Conservation (phyloP, 352 stramenopile species). For the Phytophthora pisi region DNA sequence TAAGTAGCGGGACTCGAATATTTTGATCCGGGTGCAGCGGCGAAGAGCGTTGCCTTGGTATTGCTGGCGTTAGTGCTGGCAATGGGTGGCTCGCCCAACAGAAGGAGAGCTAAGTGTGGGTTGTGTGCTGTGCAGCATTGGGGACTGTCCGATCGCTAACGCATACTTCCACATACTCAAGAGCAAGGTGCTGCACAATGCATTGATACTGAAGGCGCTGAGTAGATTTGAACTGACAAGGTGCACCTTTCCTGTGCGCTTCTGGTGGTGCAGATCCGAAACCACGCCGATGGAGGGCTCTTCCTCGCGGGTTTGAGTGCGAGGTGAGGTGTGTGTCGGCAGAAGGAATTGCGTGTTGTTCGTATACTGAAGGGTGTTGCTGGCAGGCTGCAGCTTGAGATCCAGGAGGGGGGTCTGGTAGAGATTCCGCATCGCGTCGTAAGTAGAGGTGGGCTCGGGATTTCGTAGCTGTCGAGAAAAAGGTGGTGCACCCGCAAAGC, state of each 20-base stretch:
- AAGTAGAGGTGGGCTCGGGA: slow-evolving; percentile 28
- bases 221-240: slow-evolving; percentile 11
- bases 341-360: not conserved
- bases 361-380: not conserved
- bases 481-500: not conserved
- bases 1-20: slow-evolving; percentile 22
- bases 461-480: not conserved
- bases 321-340: slow-evolving; percentile 15
- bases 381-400: slow-evolving; percentile 47
- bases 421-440: slow-evolving; percentile 35
- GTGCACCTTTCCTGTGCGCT: slow-evolving; percentile 9
- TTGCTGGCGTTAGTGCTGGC: slow-evolving; percentile 1
- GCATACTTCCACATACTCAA: slow-evolving; percentile 66
- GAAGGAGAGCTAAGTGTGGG: not conserved
- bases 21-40: slow-evolving; percentile 19
- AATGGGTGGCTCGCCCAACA: not conserved
- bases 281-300: slow-evolving; percentile 49
- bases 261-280: slow-evolving; percentile 36
- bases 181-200: slow-evolving; percentile 38
- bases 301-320: slow-evolving; percentile 39
- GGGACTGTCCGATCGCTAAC: slow-evolving; percentile 57
- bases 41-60: slow-evolving; percentile 9
- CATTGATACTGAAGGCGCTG: no score
- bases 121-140: slow-evolving; percentile 29
- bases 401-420: slow-evolving; percentile 42